These are phyloP conservation scores for Acacia confusa DNA, from an alignment of 306 rosid species.

Conservation along the genomic window DNA sequence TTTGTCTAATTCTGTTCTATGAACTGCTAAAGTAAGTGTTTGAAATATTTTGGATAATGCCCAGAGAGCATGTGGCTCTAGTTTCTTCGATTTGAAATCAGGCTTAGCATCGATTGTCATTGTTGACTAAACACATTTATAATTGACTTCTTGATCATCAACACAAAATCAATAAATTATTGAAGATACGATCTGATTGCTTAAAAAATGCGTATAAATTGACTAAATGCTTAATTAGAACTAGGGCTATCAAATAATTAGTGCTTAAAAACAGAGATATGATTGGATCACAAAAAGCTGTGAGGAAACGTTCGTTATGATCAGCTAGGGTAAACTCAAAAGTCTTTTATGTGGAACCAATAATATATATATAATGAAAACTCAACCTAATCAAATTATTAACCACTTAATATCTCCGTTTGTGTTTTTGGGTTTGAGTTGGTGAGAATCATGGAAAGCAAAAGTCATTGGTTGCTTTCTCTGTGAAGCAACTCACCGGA, in stretches of 20 bases:
- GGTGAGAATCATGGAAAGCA: background rate
- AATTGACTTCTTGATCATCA: background rate
- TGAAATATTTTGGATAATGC: background rate
- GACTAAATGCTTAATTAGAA: background rate
- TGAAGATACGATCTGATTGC: background rate
- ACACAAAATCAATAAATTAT: background rate
- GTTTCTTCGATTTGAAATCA: background rate
- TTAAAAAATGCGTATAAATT: background rate
- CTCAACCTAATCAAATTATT: background rate
- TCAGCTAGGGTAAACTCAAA: background rate
- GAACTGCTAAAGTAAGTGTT: conserved; percentile 2
- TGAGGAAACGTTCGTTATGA: background rate
- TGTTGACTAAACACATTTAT: background rate
- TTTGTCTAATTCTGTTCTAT: background rate
- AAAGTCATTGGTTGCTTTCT: background rate
- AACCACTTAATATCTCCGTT: background rate
- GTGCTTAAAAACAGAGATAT: background rate
- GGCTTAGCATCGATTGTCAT: background rate
- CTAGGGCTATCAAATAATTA: background rate
- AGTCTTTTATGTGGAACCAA: background rate
- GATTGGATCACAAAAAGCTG: background rate
- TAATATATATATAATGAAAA: too few relatives aligned
- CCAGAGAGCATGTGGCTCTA: background rate
- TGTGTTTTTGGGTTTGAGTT: background rate
- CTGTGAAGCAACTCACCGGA: background rate